A percentile compares a stretch with the other conserved stretches of the same genome.
phyloP scores from a whole-genome alignment of 768 basidiomycete genomes.

The Lactarius psammicola region DNA sequence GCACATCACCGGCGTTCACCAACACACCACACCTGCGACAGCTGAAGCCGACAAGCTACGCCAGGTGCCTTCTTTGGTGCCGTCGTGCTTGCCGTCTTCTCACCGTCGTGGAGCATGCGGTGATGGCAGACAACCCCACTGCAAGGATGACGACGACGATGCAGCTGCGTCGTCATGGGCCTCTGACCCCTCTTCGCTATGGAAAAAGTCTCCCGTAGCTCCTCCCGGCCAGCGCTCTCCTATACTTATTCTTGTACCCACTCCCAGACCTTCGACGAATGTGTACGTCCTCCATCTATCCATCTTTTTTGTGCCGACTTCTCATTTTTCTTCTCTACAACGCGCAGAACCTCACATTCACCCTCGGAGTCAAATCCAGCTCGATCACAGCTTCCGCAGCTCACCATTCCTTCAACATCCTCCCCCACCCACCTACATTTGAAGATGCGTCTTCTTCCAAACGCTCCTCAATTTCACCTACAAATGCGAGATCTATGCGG shows the following conservation, averaged over 20 bases:
- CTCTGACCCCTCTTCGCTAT: constrained; percentile 28
- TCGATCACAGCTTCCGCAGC: constrained; percentile 4
- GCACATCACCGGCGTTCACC: no score
- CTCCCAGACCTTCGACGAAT: constrained; percentile 14
- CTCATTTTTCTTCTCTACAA: not conserved
- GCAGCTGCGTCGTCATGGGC: no score
- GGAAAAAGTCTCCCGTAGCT: constrained; percentile 23
- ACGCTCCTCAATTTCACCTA: constrained; percentile 23
- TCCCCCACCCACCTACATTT: constrained; percentile 7
- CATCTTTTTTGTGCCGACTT: not conserved
- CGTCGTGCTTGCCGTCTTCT: no score
- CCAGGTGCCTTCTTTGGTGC: no score
- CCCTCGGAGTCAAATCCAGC: not conserved
- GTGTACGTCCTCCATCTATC: constrained; percentile 3
- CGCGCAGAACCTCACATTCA: not conserved
- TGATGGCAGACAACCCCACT: no score
- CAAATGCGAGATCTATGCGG: constrained; percentile 12
- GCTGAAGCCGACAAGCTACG: no score
- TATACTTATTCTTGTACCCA: not conserved
- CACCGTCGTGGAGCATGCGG: no score
- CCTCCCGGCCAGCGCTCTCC: not conserved
- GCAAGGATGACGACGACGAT: no score
- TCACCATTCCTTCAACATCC: constrained; percentile 15
- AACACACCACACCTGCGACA: no score
- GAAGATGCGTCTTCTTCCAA: constrained; percentile 21